Evolutionary conservation across 768 basidiomycete species (phyloP), one percentile per base, ranked within the genome.

Genomic region (Leccinum subgranulosum): DNA sequence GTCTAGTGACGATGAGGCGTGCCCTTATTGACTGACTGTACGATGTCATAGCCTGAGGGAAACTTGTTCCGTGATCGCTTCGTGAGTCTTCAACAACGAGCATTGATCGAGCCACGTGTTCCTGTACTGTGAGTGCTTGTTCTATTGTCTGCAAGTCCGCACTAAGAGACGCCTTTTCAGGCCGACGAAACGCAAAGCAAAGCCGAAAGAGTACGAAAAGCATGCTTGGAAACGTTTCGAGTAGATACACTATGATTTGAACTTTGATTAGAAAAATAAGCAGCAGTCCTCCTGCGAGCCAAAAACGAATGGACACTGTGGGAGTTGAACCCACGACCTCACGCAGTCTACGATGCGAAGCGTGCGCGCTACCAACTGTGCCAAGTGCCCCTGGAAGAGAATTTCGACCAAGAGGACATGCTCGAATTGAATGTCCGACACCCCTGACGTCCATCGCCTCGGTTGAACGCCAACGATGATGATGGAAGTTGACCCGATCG

Each of bases 61-160:
- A 97, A 96, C 69, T 75, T 94, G 33, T 96, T 96, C 81, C 82
- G 86, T 23, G 94, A 97, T 69, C 84, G 92, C 2, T 94, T 93
- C 76, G 73, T 87, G 29, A 93, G 89, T 68, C 75, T 97, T 67
- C 94, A 96, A 66, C 90, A 94, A 60, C 81, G 93, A 28, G 92
- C 90, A 0, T 78, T 95, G 39, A 75, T 96, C 50, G 94, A 97
- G 68, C 94, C 94, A 17, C 85, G 93, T 17, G 82, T 83, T n/a
- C 87, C 81, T 25, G 84, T 93, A 39, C 56, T 87, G 92, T 94
- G 70, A 59, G 69, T 60, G 12, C 27, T 14, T 17, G 4, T 19
- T 11, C 54, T 81, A 41, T 29, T 2, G 6, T 14, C 51, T 45
- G 29, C 43, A 50, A 49, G 48, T 31, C 9, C 34, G 31, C n/a